Evolutionary conservation across 768 basidiomycete species (phyloP), one percentile per base, ranked within the genome.

Genomic region (Termitomyces sp.): DNA sequence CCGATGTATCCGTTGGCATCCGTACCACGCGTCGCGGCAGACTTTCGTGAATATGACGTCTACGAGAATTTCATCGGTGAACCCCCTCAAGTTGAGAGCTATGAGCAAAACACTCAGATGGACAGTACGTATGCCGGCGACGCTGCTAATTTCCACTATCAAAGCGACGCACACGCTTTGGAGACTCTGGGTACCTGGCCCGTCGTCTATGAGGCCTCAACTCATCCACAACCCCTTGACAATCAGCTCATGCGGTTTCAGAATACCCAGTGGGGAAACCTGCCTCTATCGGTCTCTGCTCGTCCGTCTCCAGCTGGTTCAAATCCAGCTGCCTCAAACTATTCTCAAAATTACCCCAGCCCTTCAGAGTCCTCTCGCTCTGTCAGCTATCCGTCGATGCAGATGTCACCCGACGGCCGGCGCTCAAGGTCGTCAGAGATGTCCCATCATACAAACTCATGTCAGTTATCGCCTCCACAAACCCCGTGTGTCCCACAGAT

Each of bases 361-460:
- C 53, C 57, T 34, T 47, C 54, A 21, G 51, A 19, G 5, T 56
- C 61, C 41, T 53, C 55, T 19, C 42, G 40, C n/a, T 51, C 51
- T 29, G 45, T 44, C 21, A 45, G 14, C 25, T 57, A 57, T 38
- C 35, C 59, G 19, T 17, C 42, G 27, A 38, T 27, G 12, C 56
- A 61, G n/a, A 34, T 9, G 17, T 53, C 61, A 12, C 25, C 58
- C 6, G 44, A 17, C 23, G 38, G 29, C 16, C 58, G 48, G 2
- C 52, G 58, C 29, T 59, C 61, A 32, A 48, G 27, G 29, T 62
- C 61, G 31, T 57, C 56, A 27, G 58, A 62, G 23, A 35, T 42
- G 50, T 62, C 61, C 11, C 55, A 58, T 25, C 59, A 59, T 44
- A n/a, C 46, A 1, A 58, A 17, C 29, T 32, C 58, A 29, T 50